Base-by-base conservation (phyloP, 2,329 filamentous ascomycete genomes). In the Leptoxyphium fumago region DNA sequence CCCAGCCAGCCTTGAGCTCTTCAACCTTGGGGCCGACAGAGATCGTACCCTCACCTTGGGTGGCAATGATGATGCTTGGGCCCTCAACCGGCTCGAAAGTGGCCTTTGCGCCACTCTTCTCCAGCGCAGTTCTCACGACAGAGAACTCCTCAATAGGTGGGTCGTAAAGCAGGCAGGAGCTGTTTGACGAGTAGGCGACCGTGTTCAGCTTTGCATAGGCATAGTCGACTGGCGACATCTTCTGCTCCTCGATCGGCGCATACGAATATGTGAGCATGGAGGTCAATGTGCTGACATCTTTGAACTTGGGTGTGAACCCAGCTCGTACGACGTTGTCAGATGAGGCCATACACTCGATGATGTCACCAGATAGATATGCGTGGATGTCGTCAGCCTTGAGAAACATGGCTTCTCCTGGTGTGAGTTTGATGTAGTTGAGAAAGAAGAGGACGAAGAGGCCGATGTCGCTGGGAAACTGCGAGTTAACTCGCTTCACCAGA, bases 311-410 rank as follows among this genome's bases (percentile, higher is more conserved):
- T 0, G 91, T 98, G 65, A 98, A 91, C 38, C 91, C 91, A 0
- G 91, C 91, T 45, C 91, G 86, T 42, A 98, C 88, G 30, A 98
- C 91, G 53, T 98, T 98, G 73, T 98, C 91, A n/a, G 85, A 94
- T 8, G 86, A 82, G 0, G 91, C 91, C 91, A 98, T 98, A 71
- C 91, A 98, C 66, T 98, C 91, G 61, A 98, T 87, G 54, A 98
- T 94, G 59, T 98, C 64, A 47, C 85, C 85, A 2, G 81, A 85
- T 38, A 93, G 67, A 64, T 98, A 98, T 41, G 91, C 91, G 62
- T 98, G 91, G 55, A 96, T 96, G 58, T 96, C 91, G 58, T 98
- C 89, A 6, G 91, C 91, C 56, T 86, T 85, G 30, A 98, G 73
- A 67, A 96, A 98, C 71, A 98, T 83, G 8, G 89, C 91, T 66